Evolutionary conservation across 495 filamentous ascomycete species (phyloP).

Genomic region (Neurospora sp.): DNA sequence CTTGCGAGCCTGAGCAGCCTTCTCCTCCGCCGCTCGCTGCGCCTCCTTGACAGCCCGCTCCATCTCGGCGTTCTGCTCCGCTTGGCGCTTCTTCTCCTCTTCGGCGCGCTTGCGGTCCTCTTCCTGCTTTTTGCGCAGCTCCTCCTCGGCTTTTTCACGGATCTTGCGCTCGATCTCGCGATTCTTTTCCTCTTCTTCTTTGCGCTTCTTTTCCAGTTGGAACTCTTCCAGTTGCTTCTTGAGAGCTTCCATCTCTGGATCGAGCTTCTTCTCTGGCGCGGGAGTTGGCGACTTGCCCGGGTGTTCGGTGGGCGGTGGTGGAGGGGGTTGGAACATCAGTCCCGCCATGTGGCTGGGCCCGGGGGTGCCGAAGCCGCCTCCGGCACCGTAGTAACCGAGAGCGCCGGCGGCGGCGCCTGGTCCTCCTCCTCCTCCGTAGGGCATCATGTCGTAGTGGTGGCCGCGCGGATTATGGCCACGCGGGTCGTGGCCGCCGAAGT

Average conservation of each 20-base stretch:
- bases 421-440: slow-evolving; percentile 22
- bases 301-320: slow-evolving; percentile 36
- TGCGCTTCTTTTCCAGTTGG: slow-evolving; percentile 19
- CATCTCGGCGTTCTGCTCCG: slow-evolving; percentile 23
- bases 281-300: slow-evolving; percentile 24
- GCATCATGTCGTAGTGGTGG: slow-evolving; percentile 36
- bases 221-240: slow-evolving; percentile 30
- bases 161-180: slow-evolving; percentile 36
- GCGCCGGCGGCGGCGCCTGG: slow-evolving; percentile 15
- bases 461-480: slow-evolving; percentile 22
- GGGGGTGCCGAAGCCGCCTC: slow-evolving; percentile 18
- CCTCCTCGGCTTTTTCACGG: slow-evolving; percentile 31
- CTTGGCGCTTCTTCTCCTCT: slow-evolving; percentile 21
- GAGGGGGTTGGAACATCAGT: slow-evolving; percentile 30
- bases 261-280: slow-evolving; percentile 27
- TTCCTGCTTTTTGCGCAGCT: slow-evolving; percentile 26
- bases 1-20: slow-evolving; percentile 24
- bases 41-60: slow-evolving; percentile 27
- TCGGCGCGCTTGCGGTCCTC: slow-evolving; percentile 27
- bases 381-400: slow-evolving; percentile 13
- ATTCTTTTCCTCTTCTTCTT: slow-evolving; percentile 30
- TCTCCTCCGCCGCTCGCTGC: slow-evolving; percentile 36
- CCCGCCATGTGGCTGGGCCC: slow-evolving; percentile 25
- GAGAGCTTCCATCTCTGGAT: slow-evolving; percentile 37
- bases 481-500: slow-evolving; percentile 27